Conservation (phyloP, 2,329 filamentous ascomycete species). For the Diaporthe aspalathi region DNA sequence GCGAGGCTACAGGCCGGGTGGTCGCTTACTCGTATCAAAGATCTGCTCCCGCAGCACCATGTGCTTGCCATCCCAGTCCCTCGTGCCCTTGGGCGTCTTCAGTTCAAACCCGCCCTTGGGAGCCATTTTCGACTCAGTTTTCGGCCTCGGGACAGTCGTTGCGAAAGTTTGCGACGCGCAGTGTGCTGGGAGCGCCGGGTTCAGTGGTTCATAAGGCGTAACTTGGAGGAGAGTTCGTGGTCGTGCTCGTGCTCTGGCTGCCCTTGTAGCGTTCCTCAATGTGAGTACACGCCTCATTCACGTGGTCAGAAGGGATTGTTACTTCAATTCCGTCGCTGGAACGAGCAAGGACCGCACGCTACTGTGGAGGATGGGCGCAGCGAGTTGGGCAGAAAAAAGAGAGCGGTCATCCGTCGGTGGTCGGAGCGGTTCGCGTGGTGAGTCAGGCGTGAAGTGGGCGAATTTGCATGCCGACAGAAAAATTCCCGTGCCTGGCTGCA, state of each 20-base stretch:
- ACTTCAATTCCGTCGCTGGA: slow-evolving; percentile 21
- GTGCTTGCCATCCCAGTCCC: slow-evolving; percentile 44
- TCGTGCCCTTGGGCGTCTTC: slow-evolving; percentile 46
- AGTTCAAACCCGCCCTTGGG: slow-evolving; percentile 39
- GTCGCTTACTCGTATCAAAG: slow-evolving; percentile 41
- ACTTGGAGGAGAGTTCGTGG: slow-evolving; percentile 23
- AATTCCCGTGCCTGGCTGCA: slow-evolving; percentile 7
- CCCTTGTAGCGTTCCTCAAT: slow-evolving; percentile 30
- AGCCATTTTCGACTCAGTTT: slow-evolving; percentile 28
- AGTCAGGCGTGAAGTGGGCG: slow-evolving; percentile 31
- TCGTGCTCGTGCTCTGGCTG: slow-evolving; percentile 32
- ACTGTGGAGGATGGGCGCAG: neutral
- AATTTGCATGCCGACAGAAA: slow-evolving; percentile 16
- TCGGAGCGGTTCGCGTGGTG: slow-evolving; percentile 13
- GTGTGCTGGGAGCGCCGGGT: neutral
- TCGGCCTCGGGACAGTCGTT: slow-evolving; percentile 9
- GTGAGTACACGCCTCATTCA: slow-evolving; percentile 35
- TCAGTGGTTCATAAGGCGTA: slow-evolving; percentile 2
- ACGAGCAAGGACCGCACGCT: slow-evolving; percentile 25
- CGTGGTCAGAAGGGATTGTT: neutral
- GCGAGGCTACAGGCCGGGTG: too few relatives aligned
- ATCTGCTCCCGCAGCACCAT: slow-evolving; percentile 45
- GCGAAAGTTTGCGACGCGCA: neutral
- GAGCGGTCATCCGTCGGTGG: slow-evolving; percentile 16
- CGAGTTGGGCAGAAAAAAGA: neutral